Evolutionary conservation across 2,329 filamentous ascomycete genomes (phyloP), one percentile per base, ranked within the genome.

Genomic region (Fusarium pseudocircinatum): DNA sequence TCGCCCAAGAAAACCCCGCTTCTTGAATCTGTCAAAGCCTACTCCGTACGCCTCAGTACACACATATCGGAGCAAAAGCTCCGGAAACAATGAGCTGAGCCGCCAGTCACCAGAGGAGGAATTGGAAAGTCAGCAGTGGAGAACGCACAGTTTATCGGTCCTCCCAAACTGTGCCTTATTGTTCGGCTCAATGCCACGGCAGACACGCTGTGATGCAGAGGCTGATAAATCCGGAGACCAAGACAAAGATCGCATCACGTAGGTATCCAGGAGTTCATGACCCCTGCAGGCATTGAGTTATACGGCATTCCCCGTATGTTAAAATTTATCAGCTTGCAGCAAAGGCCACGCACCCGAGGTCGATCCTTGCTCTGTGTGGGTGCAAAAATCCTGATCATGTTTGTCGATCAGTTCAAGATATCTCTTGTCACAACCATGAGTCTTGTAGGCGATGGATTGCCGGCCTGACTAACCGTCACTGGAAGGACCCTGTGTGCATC

Each of bases 381-480:
- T 12, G 18, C 11, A 14, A 18, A 37, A 46, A 65, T 69, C 65
- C 59, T 42, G 65, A 49, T 69, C 50, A 15, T 4, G 39, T 16
- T 36, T 69, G 65, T n/a, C 65, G 67, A 69, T 69, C 67, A 53
- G 16, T 47, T 22, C 16, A 32, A 67, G 39, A 67, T 49, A 28
- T 44, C 40, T 68, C 54, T 43, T 42, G 18, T 49, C 28, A 39
- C 44, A 46, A 20, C n/a, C 22, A 28, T 15, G 14, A 24, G 15
- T 59, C 20, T 36, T 6, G 13, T 0, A 24, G 8, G 9, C 2
- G 32, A 22, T 22, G 49, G 18, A 52, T 22, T 36, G 9, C n/a
- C 9, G 30, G 32, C n/a, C 9, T 9, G 32, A 12, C 30, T 26
- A 46, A 34, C 30, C 13, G n/a, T 68, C n/a, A 43, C 32, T 26